These are phyloP conservation scores for Arachis stenosperma DNA, from an alignment of 306 rosid genomes.

Conservation along the genomic window DNA sequence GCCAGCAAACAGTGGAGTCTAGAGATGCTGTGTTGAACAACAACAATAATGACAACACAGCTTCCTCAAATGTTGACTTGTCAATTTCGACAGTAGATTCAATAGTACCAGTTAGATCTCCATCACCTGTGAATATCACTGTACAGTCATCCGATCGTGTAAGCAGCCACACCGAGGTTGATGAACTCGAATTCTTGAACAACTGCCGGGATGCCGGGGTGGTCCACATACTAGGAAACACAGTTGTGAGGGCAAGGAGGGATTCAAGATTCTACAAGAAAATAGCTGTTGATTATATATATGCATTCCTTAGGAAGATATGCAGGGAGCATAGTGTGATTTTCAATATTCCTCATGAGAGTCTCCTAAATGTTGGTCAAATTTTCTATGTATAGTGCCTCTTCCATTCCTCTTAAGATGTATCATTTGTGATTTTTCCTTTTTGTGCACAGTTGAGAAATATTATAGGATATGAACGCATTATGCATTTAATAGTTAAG, in stretches of 20 bases:
- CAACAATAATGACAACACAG: constrained; percentile 46
- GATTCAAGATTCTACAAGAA: constrained; percentile 69
- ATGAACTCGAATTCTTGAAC: constrained; percentile 74
- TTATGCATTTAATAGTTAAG: no score
- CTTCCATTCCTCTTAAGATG: neutral
- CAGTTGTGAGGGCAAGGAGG: constrained; percentile 74
- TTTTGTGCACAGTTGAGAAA: constrained; percentile 35
- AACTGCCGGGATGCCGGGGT: constrained; percentile 83
- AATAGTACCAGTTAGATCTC: constrained; percentile 59
- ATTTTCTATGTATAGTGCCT: constrained; percentile 68
- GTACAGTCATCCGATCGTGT: constrained; percentile 45
- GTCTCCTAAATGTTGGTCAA: constrained; percentile 91
- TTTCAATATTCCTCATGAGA: constrained; percentile 95
- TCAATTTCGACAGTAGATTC: constrained; percentile 67
- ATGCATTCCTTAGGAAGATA: constrained; percentile 89
- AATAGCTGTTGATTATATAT: constrained; percentile 80
- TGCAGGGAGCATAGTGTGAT: constrained; percentile 94
- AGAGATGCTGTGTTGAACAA: constrained; percentile 46
- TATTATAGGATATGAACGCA: constrained; percentile 24
- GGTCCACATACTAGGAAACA: constrained; percentile 91
- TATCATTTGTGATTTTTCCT: constrained; percentile 32
- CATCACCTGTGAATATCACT: constrained; percentile 44
- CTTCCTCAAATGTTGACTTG: constrained; percentile 44
- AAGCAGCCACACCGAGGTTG: constrained; percentile 65
- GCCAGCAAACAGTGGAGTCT: constrained; percentile 51